These are phyloP conservation scores for Leucosporidium scottii DNA, from an alignment of 768 basidiomycete genomes.

Conservation along the genomic window DNA sequence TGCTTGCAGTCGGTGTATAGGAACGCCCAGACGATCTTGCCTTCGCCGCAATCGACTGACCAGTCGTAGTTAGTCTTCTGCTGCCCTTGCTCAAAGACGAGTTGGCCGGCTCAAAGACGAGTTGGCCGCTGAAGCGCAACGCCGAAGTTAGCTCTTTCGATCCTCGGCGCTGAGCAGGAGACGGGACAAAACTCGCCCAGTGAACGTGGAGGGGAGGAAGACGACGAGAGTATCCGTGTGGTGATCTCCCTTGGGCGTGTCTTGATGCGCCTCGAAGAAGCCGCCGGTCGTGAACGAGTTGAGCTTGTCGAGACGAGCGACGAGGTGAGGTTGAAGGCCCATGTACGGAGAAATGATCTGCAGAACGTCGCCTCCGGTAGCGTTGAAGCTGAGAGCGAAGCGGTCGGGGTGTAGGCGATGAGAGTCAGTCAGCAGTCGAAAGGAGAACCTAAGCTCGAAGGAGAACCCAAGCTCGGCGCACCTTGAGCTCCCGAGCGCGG, in stretches of 20 bases:
- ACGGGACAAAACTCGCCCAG: neutral
- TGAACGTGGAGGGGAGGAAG: neutral
- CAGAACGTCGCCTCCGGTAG: neutral
- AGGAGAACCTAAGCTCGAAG: too few relatives aligned
- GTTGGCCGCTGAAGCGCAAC: neutral
- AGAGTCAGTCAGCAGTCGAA: neutral
- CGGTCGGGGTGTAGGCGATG: neutral
- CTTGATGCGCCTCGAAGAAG: conserved; percentile 13
- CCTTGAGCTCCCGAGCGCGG: neutral
- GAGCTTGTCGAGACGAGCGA: conserved; percentile 1
- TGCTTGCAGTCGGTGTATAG: conserved; percentile 34
- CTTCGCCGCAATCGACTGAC: neutral
- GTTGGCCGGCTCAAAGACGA: neutral
- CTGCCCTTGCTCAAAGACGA: neutral
- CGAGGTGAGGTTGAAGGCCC: too few relatives aligned
- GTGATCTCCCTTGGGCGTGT: neutral
- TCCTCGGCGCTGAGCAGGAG: neutral
- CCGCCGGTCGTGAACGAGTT: conserved; percentile 1
- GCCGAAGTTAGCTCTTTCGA: neutral
- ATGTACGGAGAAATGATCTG: neutral
- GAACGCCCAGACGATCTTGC: conserved; percentile 26
- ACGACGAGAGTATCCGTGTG: neutral
- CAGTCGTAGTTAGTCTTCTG: neutral
- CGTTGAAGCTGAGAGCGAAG: neutral
- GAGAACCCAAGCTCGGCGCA: too few relatives aligned